These are phyloP conservation scores for Fusarium keratoplasticum DNA, from an alignment of 2,329 filamentous ascomycete genomes.

Conservation along the genomic window DNA sequence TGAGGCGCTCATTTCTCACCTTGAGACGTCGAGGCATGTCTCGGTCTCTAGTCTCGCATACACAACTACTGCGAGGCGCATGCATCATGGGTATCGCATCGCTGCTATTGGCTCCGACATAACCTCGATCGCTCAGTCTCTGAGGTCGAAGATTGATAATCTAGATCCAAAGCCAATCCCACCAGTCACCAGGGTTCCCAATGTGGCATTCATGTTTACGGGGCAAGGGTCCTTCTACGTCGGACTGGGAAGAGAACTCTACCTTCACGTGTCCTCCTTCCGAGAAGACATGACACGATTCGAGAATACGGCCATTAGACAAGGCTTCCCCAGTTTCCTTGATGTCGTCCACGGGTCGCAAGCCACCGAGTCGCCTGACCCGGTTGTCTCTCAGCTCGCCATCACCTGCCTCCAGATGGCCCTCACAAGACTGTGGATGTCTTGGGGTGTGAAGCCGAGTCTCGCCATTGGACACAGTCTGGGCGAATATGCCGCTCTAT, in stretches of 20 bases:
- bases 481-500: conserved; percentile 72
- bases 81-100: conserved; percentile 70
- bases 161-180: conserved; percentile 33
- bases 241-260: conserved; percentile 50
- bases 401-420: conserved; percentile 55
- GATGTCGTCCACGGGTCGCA: conserved; percentile 56
- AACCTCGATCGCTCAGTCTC: conserved; percentile 9
- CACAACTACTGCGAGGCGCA: conserved; percentile 74
- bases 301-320: conserved; percentile 45
- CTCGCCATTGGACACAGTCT: conserved; percentile 63
- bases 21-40: conserved; percentile 62
- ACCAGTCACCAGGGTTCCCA: conserved; percentile 22
- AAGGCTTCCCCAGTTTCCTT: conserved; percentile 54
- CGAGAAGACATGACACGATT: conserved; percentile 48
- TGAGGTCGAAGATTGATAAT: conserved; percentile 13
- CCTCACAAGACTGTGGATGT: conserved; percentile 48
- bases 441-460: conserved; percentile 53
- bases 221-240: conserved; percentile 56
- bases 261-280: conserved; percentile 46
- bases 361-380: conserved; percentile 38
- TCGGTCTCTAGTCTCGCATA: conserved; percentile 72
- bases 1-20: conserved; percentile 64
- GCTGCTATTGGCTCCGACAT: conserved; percentile 53
- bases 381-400: conserved; percentile 51
- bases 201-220: conserved; percentile 58